A percentile compares a stretch with the other conserved stretches of the same genome.
Evolutionary conservation across 75 land plant genomes (phyloP).

Genomic region (Isoetes taiwanensis): DNA sequence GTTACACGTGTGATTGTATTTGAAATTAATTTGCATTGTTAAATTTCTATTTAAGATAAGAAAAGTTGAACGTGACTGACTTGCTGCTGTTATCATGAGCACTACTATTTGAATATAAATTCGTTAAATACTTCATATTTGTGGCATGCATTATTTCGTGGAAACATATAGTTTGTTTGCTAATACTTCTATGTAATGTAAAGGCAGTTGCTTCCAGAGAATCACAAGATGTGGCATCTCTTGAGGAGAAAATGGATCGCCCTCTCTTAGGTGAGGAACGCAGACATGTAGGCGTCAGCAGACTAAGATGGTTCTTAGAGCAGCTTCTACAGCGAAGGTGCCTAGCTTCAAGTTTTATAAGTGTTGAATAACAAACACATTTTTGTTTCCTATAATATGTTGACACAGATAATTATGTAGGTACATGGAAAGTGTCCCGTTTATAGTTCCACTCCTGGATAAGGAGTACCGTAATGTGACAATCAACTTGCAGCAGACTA

Average conservation of each 20-base stretch:
- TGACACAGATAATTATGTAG: conserved; percentile 18
- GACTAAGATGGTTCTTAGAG: conserved; percentile 67
- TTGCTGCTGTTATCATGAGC: background rate
- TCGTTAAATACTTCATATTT: background rate
- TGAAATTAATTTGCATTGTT: background rate
- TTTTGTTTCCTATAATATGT: no score
- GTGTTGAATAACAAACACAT: no score
- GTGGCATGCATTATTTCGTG: background rate
- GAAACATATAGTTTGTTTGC: background rate
- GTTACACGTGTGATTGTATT: background rate
- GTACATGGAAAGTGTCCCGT: conserved; percentile 88
- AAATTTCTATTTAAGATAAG: background rate
- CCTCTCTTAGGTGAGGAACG: conserved; percentile 55
- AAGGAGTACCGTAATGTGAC: conserved; percentile 62
- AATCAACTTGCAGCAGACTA: conserved; percentile 58
- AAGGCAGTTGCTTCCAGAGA: conserved; percentile 80
- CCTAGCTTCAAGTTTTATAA: no score
- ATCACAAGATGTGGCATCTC: conserved; percentile 51
- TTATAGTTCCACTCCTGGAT: conserved; percentile 83
- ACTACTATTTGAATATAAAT: background rate
- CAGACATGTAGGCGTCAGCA: conserved; percentile 77
- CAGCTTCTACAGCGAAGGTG: conserved; percentile 72
- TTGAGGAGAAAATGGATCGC: conserved; percentile 85
- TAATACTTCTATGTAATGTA: no score
- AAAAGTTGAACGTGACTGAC: background rate